Conservation (phyloP, 208 protist species). For the Acanthamoeba culbertsoni region DNA sequence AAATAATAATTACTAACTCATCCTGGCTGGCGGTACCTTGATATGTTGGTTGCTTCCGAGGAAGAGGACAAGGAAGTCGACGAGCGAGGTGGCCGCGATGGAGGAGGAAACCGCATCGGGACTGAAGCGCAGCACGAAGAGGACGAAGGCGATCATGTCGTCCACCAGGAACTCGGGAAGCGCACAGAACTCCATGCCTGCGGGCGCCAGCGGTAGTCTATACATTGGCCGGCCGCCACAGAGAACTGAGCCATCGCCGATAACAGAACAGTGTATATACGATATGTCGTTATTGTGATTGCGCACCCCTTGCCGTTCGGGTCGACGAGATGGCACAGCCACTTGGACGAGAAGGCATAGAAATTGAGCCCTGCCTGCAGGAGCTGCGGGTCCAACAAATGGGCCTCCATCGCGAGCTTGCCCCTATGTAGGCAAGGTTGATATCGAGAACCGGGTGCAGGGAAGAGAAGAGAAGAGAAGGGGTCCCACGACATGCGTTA, state of each 20-base stretch:
- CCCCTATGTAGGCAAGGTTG: too few relatives aligned
- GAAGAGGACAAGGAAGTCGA: constrained; percentile 50
- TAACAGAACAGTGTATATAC: too few relatives aligned
- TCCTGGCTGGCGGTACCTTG: background rate
- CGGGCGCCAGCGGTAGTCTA: background rate
- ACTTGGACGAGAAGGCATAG: constrained; percentile 53
- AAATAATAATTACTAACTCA: background rate
- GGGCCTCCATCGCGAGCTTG: constrained; percentile 19
- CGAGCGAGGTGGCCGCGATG: background rate
- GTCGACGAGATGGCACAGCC: constrained; percentile 23
- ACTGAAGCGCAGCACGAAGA: constrained; percentile 30
- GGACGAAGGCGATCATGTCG: constrained; percentile 49
- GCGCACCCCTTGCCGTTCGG: constrained; percentile 5
- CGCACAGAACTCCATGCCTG: constrained; percentile 34
- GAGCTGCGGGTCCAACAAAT: background rate
- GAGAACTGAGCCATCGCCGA: too few relatives aligned
- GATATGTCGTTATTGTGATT: too few relatives aligned
- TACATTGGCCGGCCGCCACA: too few relatives aligned
- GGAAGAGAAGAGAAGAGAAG: too few relatives aligned
- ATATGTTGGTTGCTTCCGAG: constrained; percentile 33
- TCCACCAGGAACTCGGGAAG: constrained; percentile 48
- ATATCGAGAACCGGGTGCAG: too few relatives aligned
- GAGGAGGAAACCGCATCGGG: constrained; percentile 41
- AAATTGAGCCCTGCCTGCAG: constrained; percentile 29
- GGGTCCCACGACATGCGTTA: too few relatives aligned